phyloP scores from a whole-genome alignment of 345 rosid genomes.

The Atalantia buxifolia region DNA sequence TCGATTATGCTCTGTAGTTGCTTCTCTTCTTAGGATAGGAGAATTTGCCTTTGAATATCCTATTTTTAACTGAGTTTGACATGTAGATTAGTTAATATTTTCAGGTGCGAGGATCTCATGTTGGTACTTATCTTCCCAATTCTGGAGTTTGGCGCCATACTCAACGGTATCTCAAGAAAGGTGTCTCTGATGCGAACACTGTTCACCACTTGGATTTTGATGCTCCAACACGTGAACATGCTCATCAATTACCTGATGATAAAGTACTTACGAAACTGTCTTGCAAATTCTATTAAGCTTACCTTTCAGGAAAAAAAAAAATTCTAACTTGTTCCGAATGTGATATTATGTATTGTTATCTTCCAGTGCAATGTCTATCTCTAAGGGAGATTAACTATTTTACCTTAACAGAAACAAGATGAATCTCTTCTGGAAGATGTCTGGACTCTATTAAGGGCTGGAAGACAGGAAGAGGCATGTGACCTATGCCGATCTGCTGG shows the following conservation, averaged over 20 bases:
- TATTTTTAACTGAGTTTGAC: background rate
- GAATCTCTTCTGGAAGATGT: conserved; percentile 94
- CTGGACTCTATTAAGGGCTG: conserved; percentile 93
- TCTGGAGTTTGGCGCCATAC: conserved; percentile 98
- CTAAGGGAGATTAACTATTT: conserved; percentile 18
- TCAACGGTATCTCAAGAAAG: conserved; percentile 75
- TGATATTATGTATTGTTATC: background rate
- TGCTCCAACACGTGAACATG: conserved; percentile 97
- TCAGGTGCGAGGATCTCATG: conserved; percentile 92
- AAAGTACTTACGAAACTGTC: conserved; percentile 42
- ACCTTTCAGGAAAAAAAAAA: background rate
- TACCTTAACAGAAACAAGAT: conserved; percentile 74
- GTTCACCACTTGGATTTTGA: conserved; percentile 96
- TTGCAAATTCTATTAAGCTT: background rate
- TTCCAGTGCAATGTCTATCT: background rate
- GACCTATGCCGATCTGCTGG: conserved; percentile 94
- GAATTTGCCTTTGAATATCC: background rate
- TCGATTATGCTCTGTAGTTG: background rate
- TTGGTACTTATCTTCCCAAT: conserved; percentile 88
- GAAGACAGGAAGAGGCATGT: conserved; percentile 90
- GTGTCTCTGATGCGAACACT: conserved; percentile 46
- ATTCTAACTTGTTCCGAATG: background rate
- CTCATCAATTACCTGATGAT: conserved; percentile 75
- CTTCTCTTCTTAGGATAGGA: background rate
- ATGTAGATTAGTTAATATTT: conserved; percentile 11